Conservation (phyloP, 169 alveolate genomes). For the Amoebophrya sp. region DNA sequence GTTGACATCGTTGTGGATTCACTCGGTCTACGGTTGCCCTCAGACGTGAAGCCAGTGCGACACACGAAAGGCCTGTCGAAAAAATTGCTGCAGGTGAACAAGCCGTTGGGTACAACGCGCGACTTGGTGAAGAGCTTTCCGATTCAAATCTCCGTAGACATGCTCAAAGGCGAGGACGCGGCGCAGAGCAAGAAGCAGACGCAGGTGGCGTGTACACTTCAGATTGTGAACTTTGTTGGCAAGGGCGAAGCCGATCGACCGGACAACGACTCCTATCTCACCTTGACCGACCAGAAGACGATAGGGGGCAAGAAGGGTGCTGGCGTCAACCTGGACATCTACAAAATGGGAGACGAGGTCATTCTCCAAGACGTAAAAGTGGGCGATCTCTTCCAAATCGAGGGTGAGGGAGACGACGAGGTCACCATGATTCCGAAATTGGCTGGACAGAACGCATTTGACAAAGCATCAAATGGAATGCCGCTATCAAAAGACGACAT, state of each 20-base stretch:
- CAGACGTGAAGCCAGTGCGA: not conserved
- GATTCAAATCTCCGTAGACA: not conserved
- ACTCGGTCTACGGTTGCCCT: not conserved
- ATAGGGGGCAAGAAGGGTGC: not conserved
- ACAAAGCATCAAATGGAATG: not conserved
- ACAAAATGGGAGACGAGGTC: not conserved
- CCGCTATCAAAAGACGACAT: not conserved
- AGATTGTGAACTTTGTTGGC: not conserved
- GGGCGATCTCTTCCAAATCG: not conserved
- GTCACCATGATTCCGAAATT: not conserved
- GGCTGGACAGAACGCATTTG: not conserved
- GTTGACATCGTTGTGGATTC: not conserved
- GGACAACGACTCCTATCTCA: not conserved
- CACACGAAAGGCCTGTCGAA: not conserved
- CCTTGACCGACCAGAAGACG: not conserved
- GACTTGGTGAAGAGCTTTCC: not conserved
- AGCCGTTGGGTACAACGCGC: not conserved
- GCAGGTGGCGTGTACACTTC: not conserved
- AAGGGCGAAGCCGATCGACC: not conserved
- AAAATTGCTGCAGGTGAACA: not conserved
- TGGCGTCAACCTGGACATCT: not conserved
- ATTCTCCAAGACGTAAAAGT: not conserved
- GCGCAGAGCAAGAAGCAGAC: not conserved
- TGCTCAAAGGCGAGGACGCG: not conserved
- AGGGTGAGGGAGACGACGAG: not conserved